A percentile compares a stretch with the other conserved stretches of the same genome.
phyloP scores from a whole-genome alignment of 2,329 filamentous ascomycete genomes.

The Davidsoniella eucalypti region DNA sequence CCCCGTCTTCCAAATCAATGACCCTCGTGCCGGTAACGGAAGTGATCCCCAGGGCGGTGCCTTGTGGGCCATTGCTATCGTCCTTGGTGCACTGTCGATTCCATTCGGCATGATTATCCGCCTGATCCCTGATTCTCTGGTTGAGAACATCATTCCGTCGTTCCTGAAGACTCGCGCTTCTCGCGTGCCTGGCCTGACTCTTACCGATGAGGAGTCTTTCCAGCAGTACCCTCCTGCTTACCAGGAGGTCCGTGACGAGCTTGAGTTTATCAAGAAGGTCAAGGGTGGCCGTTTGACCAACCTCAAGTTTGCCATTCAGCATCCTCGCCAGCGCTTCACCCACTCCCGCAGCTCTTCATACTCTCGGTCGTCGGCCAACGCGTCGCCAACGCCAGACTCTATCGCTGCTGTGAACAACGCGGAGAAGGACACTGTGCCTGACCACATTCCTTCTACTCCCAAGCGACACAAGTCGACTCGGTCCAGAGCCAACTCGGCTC shows the following conservation, averaged over 20 bases:
- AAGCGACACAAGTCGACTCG: constrained; percentile 39
- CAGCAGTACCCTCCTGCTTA: constrained; percentile 54
- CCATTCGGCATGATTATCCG: constrained; percentile 70
- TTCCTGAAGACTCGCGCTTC: constrained; percentile 32
- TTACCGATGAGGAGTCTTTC: constrained; percentile 52
- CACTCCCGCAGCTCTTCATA: constrained; percentile 43
- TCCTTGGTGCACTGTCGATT: constrained; percentile 71
- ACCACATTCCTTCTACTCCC: constrained; percentile 19
- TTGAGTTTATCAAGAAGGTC: constrained; percentile 63
- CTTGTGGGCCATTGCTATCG: constrained; percentile 78
- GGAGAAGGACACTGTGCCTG: constrained; percentile 27
- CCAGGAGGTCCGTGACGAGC: constrained; percentile 61
- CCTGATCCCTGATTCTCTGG: constrained; percentile 57
- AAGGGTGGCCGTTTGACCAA: constrained; percentile 71
- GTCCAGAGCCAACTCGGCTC: constrained; percentile 50
- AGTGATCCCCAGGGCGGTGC: constrained; percentile 42
- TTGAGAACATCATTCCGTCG: constrained; percentile 36
- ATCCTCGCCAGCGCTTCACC: constrained; percentile 41
- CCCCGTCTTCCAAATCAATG: constrained; percentile 53
- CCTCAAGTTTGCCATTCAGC: constrained; percentile 60
- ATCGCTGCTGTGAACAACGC: constrained; percentile 19
- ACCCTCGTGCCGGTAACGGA: constrained; percentile 18
- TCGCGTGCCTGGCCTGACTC: constrained; percentile 36
- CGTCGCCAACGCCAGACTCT: constrained; percentile 31
- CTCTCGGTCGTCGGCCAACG: constrained; percentile 44